Evolutionary conservation across 2,329 filamentous ascomycete genomes (phyloP).

Genomic region (Emericellopsis cladophorae): DNA sequence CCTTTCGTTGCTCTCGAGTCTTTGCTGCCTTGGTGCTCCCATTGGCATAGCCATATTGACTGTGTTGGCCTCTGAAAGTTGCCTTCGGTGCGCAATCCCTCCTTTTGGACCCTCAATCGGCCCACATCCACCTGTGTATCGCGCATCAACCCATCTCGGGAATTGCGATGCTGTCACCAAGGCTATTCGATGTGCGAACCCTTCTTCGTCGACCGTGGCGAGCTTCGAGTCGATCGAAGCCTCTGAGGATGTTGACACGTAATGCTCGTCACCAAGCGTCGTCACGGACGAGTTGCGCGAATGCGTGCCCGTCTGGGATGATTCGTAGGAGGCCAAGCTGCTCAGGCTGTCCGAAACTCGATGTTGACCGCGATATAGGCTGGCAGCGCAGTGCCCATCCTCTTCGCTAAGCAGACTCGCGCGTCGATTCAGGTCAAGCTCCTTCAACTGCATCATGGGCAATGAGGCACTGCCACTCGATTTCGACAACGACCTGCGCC

Average conservation of each 20-base stretch:
- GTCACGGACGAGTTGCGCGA: constrained; percentile 42
- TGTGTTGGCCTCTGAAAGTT: not conserved
- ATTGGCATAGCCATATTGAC: too few species aligned
- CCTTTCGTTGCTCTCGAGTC: too few species aligned
- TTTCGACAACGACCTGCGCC: too few species aligned
- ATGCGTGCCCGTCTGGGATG: constrained; percentile 13
- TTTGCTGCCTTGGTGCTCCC: too few species aligned
- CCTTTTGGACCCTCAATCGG: too few species aligned
- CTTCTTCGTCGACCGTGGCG: constrained; percentile 6
- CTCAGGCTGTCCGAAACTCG: constrained; percentile 34
- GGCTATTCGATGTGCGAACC: not conserved
- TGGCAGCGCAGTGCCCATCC: too few species aligned
- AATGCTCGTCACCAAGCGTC: constrained; percentile 29
- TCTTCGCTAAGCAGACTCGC: too few species aligned
- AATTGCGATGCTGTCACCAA: too few species aligned
- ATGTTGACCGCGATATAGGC: constrained; percentile 6
- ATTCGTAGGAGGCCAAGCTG: constrained; percentile 37
- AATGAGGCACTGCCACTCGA: not conserved
- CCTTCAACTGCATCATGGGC: not conserved
- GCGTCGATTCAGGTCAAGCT: not conserved
- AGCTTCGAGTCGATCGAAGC: constrained; percentile 22
- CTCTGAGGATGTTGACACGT: constrained; percentile 21
- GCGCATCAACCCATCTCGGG: too few species aligned
- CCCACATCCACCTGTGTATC: too few species aligned
- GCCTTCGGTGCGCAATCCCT: not conserved